Conservation (phyloP, 257 asterid species). For the Fraxinus anomala region DNA sequence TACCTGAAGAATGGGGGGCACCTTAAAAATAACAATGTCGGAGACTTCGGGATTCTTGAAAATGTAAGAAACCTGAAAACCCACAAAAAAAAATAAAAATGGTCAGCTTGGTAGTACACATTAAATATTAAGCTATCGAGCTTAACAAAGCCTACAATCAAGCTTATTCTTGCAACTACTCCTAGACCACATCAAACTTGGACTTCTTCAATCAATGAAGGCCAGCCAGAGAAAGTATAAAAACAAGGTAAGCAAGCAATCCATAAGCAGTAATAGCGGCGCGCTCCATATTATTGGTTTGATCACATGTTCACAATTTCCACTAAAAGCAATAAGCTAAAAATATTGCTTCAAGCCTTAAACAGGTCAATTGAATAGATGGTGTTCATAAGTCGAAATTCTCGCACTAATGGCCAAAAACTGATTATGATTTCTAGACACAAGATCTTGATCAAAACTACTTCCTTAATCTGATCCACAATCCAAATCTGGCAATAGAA, state of each 20-base stretch:
- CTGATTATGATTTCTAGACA: conserved; percentile 24
- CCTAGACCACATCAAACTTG: not conserved
- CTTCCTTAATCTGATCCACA: conserved; percentile 14
- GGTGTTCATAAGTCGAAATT: not conserved
- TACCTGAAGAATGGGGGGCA: conserved; percentile 85
- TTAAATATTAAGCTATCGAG: not conserved
- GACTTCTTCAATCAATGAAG: not conserved
- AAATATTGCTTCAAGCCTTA: conserved; percentile 4
- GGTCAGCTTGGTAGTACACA: conserved; percentile 18
- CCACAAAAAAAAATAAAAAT: conserved; percentile 12
- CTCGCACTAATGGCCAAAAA: conserved; percentile 19
- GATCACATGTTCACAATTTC: conserved; percentile 3
- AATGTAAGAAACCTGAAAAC: conserved; percentile 75
- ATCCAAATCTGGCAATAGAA: conserved; percentile 18
- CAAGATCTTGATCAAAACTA: conserved; percentile 30
- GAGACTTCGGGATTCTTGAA: conserved; percentile 81
- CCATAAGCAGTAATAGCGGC: not conserved
- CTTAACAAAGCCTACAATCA: conserved; percentile 14
- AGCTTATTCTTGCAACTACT: not conserved
- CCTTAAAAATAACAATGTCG: conserved; percentile 84
- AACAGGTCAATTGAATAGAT: not conserved
- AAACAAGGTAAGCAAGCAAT: not conserved
- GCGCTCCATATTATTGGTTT: not conserved
- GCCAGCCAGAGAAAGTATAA: not conserved
- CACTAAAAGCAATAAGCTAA: conserved; percentile 7